A percentile compares a stretch with the other conserved stretches of the same genome.
Evolutionary conservation across 371 early-diverging fungal species (phyloP).

Genomic region (Apophysomyces variabilis): DNA sequence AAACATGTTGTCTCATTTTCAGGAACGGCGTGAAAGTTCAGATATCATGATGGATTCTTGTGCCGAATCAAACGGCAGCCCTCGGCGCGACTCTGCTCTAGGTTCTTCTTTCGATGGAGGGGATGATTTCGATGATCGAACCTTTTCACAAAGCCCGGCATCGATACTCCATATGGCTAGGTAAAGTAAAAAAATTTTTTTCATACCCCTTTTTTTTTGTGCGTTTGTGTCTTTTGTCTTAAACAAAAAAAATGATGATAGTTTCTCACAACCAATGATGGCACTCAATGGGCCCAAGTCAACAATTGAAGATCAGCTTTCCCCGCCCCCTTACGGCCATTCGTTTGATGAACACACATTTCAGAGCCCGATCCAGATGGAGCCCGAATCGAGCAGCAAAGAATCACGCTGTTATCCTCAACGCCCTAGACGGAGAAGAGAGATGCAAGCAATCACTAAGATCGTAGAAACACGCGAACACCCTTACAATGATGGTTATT

Average conservation of each 20-base stretch:
- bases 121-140: conserved; percentile 13
- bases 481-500: conserved; percentile 57
- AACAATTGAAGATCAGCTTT: conserved; percentile 12
- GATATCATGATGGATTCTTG: conserved; percentile 10
- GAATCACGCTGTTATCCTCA: conserved; percentile 3
- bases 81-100: conserved; percentile 13
- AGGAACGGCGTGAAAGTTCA: conserved; percentile 6
- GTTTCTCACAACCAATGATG: conserved; percentile 9
- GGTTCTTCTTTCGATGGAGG: conserved; percentile 10
- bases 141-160: conserved; percentile 9
- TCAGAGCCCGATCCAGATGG: conserved; percentile 1
- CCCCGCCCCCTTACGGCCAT: conserved; percentile 6
- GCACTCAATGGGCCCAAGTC: conserved; percentile 9
- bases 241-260: conserved; percentile 6
- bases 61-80: background rate
- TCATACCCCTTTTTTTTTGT: no score
- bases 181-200: background rate
- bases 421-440: conserved; percentile 59
- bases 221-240: background rate
- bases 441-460: conserved; percentile 70
- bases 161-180: conserved; percentile 22
- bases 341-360: conserved; percentile 5
- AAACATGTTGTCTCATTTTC: background rate
- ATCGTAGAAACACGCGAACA: conserved; percentile 66
- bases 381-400: background rate